phyloP scores from a whole-genome alignment of 2,329 filamentous ascomycete species.

The Stagonosporopsis vannaccii region DNA sequence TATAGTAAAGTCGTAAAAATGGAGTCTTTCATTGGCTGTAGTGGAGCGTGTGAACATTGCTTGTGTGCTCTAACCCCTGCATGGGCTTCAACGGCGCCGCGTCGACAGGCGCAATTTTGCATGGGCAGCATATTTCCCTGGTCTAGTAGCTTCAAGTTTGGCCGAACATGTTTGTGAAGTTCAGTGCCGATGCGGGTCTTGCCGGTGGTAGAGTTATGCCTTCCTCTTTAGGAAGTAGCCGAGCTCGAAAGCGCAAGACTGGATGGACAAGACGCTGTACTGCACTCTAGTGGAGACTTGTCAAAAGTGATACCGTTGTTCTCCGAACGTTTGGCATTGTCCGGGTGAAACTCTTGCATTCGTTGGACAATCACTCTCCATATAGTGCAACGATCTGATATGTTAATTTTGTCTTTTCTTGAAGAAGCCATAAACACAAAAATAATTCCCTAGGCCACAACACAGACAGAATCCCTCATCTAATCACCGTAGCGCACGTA shows the following conservation, averaged over 20 bases:
- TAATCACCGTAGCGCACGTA: neutral
- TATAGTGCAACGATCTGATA: no score
- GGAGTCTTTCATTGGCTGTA: neutral
- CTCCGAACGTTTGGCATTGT: no score
- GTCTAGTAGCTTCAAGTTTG: neutral
- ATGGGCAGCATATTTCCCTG: neutral
- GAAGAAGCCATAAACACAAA: neutral
- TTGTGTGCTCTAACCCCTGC: neutral
- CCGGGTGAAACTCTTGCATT: no score
- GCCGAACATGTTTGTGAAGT: neutral
- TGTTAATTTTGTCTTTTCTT: no score
- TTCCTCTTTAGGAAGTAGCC: conserved; percentile 11
- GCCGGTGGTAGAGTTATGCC: neutral
- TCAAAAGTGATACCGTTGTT: neutral
- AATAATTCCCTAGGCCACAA: neutral
- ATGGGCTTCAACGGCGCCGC: neutral
- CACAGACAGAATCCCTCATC: neutral
- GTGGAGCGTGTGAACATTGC: neutral
- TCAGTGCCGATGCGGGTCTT: neutral
- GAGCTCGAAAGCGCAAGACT: neutral
- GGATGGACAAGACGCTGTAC: no score
- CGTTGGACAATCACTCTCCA: no score
- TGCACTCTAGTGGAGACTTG: neutral
- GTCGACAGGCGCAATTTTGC: neutral
- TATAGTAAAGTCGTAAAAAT: neutral